Conservation (phyloP, 2,329 filamentous ascomycete genomes). For the Ustulina deusta region DNA sequence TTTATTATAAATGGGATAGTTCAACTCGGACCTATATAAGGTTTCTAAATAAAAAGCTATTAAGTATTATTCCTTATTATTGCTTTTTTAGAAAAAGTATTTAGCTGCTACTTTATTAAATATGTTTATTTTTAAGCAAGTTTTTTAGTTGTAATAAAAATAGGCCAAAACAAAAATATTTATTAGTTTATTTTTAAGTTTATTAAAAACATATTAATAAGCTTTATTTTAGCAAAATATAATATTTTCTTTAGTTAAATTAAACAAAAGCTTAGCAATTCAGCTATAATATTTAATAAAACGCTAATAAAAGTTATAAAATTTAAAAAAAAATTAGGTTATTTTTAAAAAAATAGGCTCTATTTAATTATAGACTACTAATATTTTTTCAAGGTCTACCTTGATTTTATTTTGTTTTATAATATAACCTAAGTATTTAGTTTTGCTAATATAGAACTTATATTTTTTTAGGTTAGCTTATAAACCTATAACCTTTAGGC, state of each 20-base stretch:
- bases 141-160: not conserved
- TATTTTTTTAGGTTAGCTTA: not conserved
- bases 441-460: not conserved
- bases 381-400: not conserved
- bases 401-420: not conserved
- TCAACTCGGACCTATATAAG: no score
- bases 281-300: not conserved
- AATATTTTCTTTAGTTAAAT: no score
- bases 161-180: not conserved
- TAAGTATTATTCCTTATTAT: no score
- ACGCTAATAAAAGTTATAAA: not conserved
- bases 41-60: no score
- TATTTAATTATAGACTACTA: not conserved
- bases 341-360: not conserved
- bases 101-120: not conserved
- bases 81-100: not conserved
- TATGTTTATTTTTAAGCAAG: not conserved
- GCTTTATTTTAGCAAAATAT: no score
- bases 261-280: not conserved
- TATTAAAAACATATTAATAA: no score
- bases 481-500: not conserved
- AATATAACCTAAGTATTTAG: not conserved
- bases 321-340: not conserved
- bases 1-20: constrained; percentile 2
- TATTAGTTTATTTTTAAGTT: not conserved